Evolutionary conservation across 208 protist genomes (phyloP).

Genomic region (Wallacemonas rigidus): DNA sequence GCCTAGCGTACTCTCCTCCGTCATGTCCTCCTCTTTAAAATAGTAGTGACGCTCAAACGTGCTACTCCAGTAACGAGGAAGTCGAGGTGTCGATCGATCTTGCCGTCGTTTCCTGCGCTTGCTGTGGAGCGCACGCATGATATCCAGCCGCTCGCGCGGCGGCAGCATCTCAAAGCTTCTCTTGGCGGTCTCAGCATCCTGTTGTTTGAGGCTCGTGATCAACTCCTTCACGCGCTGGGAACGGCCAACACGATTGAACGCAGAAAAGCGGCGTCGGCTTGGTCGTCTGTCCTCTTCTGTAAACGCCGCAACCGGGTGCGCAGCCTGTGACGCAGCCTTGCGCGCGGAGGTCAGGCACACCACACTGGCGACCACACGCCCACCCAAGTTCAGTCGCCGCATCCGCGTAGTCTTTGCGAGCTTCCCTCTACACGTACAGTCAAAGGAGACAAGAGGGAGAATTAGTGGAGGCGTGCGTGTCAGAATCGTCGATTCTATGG

Average conservation of each 20-base stretch:
- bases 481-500: too few relatives aligned
- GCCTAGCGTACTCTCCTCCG: slow-evolving; percentile 77
- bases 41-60: slow-evolving; percentile 73
- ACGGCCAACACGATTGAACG: slow-evolving; percentile 61
- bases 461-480: too few relatives aligned
- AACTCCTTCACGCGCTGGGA: slow-evolving; percentile 48
- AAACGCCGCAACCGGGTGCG: background rate
- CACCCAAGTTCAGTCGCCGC: too few relatives aligned
- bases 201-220: slow-evolving; percentile 49
- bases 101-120: slow-evolving; percentile 28
- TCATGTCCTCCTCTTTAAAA: slow-evolving; percentile 80
- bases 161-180: slow-evolving; percentile 49
- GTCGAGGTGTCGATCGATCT: slow-evolving; percentile 18
- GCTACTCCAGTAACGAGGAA: slow-evolving; percentile 60
- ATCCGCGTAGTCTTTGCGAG: too few relatives aligned
- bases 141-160: slow-evolving; percentile 69
- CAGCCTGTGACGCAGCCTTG: background rate
- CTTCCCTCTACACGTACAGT: too few relatives aligned
- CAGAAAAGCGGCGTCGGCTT: slow-evolving; percentile 64
- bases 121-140: slow-evolving; percentile 50
- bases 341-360: background rate
- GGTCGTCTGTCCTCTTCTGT: slow-evolving; percentile 22
- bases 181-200: slow-evolving; percentile 30
- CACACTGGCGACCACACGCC: too few relatives aligned
- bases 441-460: too few relatives aligned